Base-by-base conservation (phyloP, 2,329 filamentous ascomycete genomes). In the Aspergillus aculeatinus region DNA sequence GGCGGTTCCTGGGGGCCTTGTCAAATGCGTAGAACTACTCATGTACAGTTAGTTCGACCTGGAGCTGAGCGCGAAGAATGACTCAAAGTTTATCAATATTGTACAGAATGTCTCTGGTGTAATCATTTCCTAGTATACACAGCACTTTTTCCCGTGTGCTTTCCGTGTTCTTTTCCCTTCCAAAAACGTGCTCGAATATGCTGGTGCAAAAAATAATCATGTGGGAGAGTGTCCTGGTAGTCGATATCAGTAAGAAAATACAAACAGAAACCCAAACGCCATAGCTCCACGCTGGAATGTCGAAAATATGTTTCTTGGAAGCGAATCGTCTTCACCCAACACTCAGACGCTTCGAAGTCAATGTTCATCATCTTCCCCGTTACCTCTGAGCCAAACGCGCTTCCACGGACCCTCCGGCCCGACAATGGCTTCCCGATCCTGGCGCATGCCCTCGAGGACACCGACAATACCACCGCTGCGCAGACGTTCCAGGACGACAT, bases 361-460 rank as follows among this genome's bases (percentile, higher is more conserved):
- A 51, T 71, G 67, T 57, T 72, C 68, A 44, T 74, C 70, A 48
- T 73, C 68, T 29, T 73, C 69, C 48, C 61, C 66, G 58, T 69
- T 71, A 7, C 76, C 74, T 16, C 75, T 70, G 23, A 74, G 61
- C 77, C 76, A 80, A 21, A 74, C 73, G 29, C 74, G 72, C 66
- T 79, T 77, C 75, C 76, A 79, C 14, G 74, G 71, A 6, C 76
- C 73, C 19, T 79, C 75, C 6, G 70, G 65, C 4, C 73, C 76
- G 60, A 72, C 67, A 60, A 73, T 68, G 54, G 72, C 70, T 66
- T 84, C 81, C 47, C 83, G 80, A 69, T 90, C 87, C 67, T 80
- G 78, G 55, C 86, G 80, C 87, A 90, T 90, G 29, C 87, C 87
- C 65, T 90, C 88, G 31, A 91, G 76, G n/a, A 90, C 88, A 23